Evolutionary conservation across 2,329 filamentous ascomycete species (phyloP).

Genomic region (Colletotrichum paranaense): DNA sequence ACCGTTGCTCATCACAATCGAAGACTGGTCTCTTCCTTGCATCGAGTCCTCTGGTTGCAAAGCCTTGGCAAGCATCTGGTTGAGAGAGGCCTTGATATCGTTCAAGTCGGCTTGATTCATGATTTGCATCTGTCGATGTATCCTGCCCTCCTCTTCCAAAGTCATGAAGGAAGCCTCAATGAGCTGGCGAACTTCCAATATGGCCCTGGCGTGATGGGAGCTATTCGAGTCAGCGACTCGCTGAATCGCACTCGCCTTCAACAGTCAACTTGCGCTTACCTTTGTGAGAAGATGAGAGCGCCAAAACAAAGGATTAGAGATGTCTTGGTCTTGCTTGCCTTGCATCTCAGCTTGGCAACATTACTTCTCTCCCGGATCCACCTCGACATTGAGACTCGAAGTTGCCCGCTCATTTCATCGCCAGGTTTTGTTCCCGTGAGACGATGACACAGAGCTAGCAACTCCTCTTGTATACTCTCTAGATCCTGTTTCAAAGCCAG

Average conservation of each 20-base stretch:
- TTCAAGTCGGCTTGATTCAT: neutral
- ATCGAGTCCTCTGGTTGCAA: neutral
- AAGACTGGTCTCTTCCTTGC: neutral
- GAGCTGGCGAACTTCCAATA: neutral
- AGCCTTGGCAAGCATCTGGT: neutral
- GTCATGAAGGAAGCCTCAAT: neutral
- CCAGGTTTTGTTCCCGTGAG: neutral
- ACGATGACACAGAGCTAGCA: neutral
- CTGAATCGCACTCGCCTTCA: neutral
- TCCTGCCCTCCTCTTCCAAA: neutral
- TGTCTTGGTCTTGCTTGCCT: neutral
- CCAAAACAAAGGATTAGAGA: neutral
- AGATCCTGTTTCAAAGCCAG: neutral
- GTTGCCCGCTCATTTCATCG: neutral
- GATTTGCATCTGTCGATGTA: neutral
- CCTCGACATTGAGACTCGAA: slow-evolving; percentile 1
- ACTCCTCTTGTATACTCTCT: neutral
- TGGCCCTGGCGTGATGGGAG: neutral
- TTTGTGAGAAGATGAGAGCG: slow-evolving; percentile 7
- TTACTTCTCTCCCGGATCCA: slow-evolving; percentile 9
- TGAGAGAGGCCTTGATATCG: neutral
- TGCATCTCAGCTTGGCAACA: neutral
- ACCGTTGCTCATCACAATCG: too few relatives aligned
- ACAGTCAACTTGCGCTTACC: neutral
- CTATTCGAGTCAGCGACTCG: neutral